phyloP scores from a whole-genome alignment of 2,329 filamentous ascomycete species.

The Epicoccum sorghinum region DNA sequence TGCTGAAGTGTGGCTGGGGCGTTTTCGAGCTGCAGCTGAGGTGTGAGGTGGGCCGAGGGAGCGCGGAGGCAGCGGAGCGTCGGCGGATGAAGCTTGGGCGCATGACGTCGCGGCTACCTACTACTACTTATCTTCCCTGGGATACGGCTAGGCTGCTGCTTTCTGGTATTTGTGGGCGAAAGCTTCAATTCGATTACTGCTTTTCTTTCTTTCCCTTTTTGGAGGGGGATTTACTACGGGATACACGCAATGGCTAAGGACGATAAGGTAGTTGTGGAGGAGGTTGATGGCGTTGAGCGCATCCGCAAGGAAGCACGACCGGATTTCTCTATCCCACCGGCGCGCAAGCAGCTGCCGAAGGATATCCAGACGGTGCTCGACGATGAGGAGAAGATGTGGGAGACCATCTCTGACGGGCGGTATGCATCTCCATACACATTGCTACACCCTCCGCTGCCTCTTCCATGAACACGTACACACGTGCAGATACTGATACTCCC shows the following conservation, averaged over 20 bases:
- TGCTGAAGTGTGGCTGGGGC: not conserved
- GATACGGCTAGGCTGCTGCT: too few species aligned
- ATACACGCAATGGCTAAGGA: slow-evolving; percentile 46
- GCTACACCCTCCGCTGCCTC: too few species aligned
- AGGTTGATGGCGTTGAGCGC: slow-evolving; percentile 48
- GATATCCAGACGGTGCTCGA: slow-evolving; percentile 63
- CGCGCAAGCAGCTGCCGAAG: slow-evolving; percentile 59
- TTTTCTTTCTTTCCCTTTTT: too few species aligned
- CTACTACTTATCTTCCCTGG: too few species aligned
- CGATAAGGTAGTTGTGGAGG: slow-evolving; percentile 30
- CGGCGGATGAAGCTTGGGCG: slow-evolving; percentile 5
- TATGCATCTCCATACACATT: slow-evolving; percentile 53
- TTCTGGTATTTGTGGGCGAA: too few species aligned
- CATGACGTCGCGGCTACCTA: slow-evolving; percentile 15
- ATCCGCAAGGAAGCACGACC: slow-evolving; percentile 53
- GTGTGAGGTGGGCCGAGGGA: not conserved
- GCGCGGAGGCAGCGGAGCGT: not conserved
- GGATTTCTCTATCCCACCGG: slow-evolving; percentile 56
- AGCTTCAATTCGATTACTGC: too few species aligned
- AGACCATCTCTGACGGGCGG: slow-evolving; percentile 79
- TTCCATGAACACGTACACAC: not conserved
- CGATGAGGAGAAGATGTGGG: slow-evolving; percentile 70
- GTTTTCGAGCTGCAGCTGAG: too few species aligned
- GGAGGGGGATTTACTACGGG: too few species aligned
- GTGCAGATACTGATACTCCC: not conserved